Percentiles rank a stretch among this genome's conserved stretches.
These are phyloP conservation scores for Amanita rubescens DNA, from an alignment of 768 basidiomycete species.

Conservation along the genomic window DNA sequence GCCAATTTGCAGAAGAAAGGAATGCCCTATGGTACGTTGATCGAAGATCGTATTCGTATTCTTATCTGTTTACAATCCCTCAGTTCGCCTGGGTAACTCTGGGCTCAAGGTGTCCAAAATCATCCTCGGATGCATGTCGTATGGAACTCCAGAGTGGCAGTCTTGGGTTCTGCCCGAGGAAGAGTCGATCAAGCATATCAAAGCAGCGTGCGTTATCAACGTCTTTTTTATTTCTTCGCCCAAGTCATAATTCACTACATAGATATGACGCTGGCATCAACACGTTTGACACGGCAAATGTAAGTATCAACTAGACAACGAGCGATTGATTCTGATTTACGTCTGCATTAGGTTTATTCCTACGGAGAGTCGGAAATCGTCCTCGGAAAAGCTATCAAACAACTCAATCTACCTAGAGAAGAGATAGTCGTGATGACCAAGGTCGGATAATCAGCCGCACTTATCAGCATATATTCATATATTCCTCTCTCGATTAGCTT, in stretches of 20 bases:
- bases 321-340: too few relatives aligned
- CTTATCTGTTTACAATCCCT: background rate
- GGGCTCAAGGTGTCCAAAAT: background rate
- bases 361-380: constrained; percentile 60
- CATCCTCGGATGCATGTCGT: background rate
- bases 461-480: background rate
- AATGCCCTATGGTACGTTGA: background rate
- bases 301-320: too few relatives aligned
- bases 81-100: background rate
- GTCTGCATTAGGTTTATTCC: constrained; percentile 65
- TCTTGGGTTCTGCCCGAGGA: background rate
- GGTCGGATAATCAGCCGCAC: too few relatives aligned
- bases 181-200: background rate
- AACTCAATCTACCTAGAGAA: constrained; percentile 57
- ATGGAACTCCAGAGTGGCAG: background rate
- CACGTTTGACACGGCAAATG: too few relatives aligned
- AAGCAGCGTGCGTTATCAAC: background rate
- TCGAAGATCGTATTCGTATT: background rate
- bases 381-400: constrained; percentile 66
- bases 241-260: too few relatives aligned
- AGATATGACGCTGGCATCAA: too few relatives aligned
- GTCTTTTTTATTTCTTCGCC: too few relatives aligned
- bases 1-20: background rate
- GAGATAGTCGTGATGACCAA: constrained; percentile 78
- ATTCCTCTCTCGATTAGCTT: too few relatives aligned